A percentile compares a stretch with the other conserved stretches of the same genome.
Evolutionary conservation across 345 rosid species (phyloP).

Genomic region (Citrus unshiu): DNA sequence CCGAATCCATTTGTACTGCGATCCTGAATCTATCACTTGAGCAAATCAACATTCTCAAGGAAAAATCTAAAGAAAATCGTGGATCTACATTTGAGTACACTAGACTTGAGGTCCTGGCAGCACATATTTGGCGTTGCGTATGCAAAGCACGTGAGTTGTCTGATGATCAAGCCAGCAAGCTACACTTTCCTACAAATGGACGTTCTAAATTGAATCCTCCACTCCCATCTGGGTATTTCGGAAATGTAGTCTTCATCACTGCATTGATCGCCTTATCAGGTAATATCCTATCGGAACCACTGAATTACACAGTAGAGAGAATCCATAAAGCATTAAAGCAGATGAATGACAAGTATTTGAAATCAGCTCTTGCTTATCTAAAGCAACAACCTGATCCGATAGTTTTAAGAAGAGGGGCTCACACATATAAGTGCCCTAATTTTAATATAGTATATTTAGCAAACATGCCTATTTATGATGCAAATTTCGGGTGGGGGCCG

Average conservation of each 20-base stretch:
- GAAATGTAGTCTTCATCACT: neutral
- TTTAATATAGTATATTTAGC: slow-evolving; percentile 44
- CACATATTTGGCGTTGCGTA: too few relatives aligned
- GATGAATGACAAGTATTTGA: neutral
- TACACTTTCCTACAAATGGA: neutral
- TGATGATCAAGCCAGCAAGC: slow-evolving; percentile 5
- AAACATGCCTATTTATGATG: slow-evolving; percentile 31
- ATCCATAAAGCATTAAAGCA: neutral
- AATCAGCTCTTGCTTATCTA: neutral
- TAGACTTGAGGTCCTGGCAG: too few relatives aligned
- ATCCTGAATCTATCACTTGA: too few relatives aligned
- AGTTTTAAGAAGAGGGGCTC: slow-evolving; percentile 36
- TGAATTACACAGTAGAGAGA: neutral
- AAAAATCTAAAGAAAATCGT: too few relatives aligned
- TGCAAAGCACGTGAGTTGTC: neutral
- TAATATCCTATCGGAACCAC: neutral
- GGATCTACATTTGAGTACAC: too few relatives aligned
- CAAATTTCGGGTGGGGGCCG: slow-evolving; percentile 76
- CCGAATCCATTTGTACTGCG: neutral
- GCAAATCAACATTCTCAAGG: too few relatives aligned
- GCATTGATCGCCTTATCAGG: neutral
- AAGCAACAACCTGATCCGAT: slow-evolving; percentile 17
- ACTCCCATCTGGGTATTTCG: neutral
- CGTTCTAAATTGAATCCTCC: slow-evolving; percentile 5
- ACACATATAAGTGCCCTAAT: slow-evolving; percentile 45